A percentile compares a stretch with the other conserved stretches of the same genome.
Evolutionary conservation across 441 rosid genomes (phyloP).

Genomic region (Populus hybrid): DNA sequence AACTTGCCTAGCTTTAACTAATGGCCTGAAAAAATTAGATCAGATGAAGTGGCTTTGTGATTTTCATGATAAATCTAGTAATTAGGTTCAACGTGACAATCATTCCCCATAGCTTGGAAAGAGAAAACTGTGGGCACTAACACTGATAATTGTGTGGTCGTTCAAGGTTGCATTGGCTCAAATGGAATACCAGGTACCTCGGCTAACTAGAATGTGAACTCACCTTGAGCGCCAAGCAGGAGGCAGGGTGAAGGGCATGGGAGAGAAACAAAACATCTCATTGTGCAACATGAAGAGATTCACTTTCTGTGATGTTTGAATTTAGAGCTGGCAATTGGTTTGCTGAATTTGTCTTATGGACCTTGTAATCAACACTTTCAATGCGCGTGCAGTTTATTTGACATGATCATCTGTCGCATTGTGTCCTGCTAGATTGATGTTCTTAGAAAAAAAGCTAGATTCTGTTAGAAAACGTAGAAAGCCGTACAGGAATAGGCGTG

Average conservation of each 20-base stretch:
- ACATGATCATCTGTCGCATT: slow-evolving; percentile 15
- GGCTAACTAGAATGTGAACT: slow-evolving; percentile 86
- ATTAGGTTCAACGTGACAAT: not conserved
- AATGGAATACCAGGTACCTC: slow-evolving; percentile 95
- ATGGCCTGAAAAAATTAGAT: not conserved
- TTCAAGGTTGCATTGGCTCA: slow-evolving; percentile 86
- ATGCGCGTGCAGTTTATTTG: not conserved
- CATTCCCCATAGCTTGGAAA: not conserved
- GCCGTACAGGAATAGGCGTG: slow-evolving; percentile 73
- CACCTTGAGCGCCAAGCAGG: slow-evolving; percentile 97
- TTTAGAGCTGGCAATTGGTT: not conserved
- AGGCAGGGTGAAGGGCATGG: slow-evolving; percentile 95
- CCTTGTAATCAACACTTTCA: not conserved
- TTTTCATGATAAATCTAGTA: not conserved
- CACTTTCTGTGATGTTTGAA: not conserved
- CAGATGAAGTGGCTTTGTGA: not conserved
- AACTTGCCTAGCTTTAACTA: not conserved
- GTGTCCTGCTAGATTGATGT: slow-evolving; percentile 65
- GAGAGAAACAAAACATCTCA: slow-evolving; percentile 62
- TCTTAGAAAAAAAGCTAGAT: slow-evolving; percentile 72
- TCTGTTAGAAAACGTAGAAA: slow-evolving; percentile 89
- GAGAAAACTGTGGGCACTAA: not conserved
- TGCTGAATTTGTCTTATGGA: slow-evolving; percentile 2
- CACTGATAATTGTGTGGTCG: slow-evolving; percentile 11
- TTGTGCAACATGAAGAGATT: not conserved